Conservation (phyloP, 2,329 filamentous ascomycete species). For the Phaeosphaeriaceae sp. region DNA sequence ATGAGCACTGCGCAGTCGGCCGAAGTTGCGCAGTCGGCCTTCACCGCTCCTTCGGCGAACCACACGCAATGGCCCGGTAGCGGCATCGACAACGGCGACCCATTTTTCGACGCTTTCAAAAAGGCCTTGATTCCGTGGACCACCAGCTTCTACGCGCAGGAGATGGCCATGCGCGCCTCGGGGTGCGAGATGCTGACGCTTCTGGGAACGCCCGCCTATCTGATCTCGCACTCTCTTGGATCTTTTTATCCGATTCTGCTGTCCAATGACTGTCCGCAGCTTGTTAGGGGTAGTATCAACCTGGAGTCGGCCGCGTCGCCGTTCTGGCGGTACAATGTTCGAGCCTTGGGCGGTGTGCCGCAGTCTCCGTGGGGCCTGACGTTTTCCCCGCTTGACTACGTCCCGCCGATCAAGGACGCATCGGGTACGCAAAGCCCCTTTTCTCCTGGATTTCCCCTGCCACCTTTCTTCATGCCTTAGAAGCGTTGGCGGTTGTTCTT, state of each 20-base stretch:
- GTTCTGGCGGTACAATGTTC: slow-evolving; percentile 17
- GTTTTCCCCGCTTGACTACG: slow-evolving; percentile 22
- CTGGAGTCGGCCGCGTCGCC: slow-evolving; percentile 27
- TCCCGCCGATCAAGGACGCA: slow-evolving; percentile 20
- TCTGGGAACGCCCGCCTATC: slow-evolving; percentile 24
- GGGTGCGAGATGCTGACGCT: slow-evolving; percentile 22
- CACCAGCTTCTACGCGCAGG: slow-evolving; percentile 20
- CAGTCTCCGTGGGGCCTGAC: slow-evolving; percentile 28
- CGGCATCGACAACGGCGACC: slow-evolving; percentile 19
- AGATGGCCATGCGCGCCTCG: slow-evolving; percentile 24
- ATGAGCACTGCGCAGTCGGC: slow-evolving; percentile 3
- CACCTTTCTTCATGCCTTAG: no score
- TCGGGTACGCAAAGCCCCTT: no score
- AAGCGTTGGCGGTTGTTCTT: no score
- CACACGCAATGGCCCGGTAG: slow-evolving; percentile 31
- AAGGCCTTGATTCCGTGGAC: slow-evolving; percentile 22
- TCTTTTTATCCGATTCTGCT: slow-evolving; percentile 28
- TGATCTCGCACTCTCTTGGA: slow-evolving; percentile 26
- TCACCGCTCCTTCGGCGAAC: slow-evolving; percentile 22
- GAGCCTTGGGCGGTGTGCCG: slow-evolving; percentile 10
- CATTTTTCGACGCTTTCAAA: slow-evolving; percentile 27
- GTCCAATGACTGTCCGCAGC: slow-evolving; percentile 27
- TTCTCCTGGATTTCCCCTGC: no score
- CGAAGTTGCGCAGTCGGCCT: slow-evolving; percentile 15
- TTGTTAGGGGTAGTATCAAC: slow-evolving; percentile 30